These are phyloP conservation scores for Reutealis trisperma DNA, from an alignment of 345 rosid species.

Conservation along the genomic window DNA sequence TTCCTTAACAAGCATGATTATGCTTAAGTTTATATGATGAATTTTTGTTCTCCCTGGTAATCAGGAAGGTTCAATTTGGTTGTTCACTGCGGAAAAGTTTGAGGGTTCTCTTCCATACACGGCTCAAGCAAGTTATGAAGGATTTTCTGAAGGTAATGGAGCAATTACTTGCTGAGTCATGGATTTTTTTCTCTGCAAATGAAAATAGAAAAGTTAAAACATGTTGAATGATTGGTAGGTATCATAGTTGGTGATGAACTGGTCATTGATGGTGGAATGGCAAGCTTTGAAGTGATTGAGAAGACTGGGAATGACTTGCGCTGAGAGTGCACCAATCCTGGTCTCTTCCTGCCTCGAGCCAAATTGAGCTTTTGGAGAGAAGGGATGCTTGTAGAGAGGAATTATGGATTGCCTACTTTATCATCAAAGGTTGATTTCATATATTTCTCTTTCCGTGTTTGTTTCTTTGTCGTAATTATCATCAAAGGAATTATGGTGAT, in stretches of 20 bases:
- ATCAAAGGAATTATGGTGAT: no score
- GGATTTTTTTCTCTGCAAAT: not conserved
- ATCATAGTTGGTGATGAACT: conserved; percentile 69
- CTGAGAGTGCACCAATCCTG: conserved; percentile 65
- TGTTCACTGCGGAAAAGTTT: conserved; percentile 50
- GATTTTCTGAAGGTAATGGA: conserved; percentile 62
- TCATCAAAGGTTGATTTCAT: conserved; percentile 51
- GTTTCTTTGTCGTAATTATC: not conserved
- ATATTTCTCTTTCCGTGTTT: not conserved
- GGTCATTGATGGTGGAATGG: conserved; percentile 79
- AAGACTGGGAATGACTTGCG: conserved; percentile 52
- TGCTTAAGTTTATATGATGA: not conserved
- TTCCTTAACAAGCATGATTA: not conserved
- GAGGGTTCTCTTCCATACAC: conserved; percentile 57
- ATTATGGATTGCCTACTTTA: conserved; percentile 47
- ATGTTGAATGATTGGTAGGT: conserved; percentile 34
- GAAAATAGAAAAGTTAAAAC: not conserved
- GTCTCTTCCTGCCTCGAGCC: conserved; percentile 68
- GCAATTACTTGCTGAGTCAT: not conserved
- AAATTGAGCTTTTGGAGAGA: conserved; percentile 73
- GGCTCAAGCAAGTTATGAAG: conserved; percentile 60
- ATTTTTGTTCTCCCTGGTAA: conserved; percentile 3
- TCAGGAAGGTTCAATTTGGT: conserved; percentile 69
- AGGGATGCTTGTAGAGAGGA: conserved; percentile 40
- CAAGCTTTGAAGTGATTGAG: conserved; percentile 64